Evolutionary conservation across 805 yeast genomes (phyloP).

Genomic region (Kregervanrija fluxuum): DNA sequence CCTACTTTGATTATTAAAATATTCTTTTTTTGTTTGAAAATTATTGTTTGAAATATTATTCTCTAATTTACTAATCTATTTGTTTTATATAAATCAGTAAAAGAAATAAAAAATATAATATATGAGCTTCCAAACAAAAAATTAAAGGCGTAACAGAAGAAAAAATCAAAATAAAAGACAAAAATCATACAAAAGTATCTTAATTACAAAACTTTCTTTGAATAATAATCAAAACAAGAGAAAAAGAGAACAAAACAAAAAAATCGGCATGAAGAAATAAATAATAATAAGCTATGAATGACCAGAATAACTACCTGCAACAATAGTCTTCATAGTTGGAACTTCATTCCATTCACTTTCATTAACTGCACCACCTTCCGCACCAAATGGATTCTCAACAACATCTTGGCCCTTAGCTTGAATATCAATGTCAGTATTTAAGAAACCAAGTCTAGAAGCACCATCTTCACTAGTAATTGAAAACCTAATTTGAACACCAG

Average conservation of each 20-base stretch:
- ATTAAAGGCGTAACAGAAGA: too few species aligned
- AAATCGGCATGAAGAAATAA: background rate
- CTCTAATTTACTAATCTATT: too few species aligned
- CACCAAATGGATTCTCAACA: conserved; percentile 30
- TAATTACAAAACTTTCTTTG: background rate
- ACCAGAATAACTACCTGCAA: conserved; percentile 44
- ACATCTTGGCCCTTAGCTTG: conserved; percentile 19
- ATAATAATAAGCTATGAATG: conserved; percentile 17
- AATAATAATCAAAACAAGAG: background rate
- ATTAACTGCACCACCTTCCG: conserved; percentile 11
- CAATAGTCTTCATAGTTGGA: conserved; percentile 39
- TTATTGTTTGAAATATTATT: too few species aligned
- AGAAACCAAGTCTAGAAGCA: conserved; percentile 35
- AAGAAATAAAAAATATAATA: too few species aligned
- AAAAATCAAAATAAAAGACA: background rate
- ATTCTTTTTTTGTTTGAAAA: too few species aligned
- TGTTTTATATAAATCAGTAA: too few species aligned
- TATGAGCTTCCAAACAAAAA: too few species aligned
- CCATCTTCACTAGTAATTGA: conserved; percentile 37
- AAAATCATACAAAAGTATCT: background rate
- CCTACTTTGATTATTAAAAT: too few species aligned
- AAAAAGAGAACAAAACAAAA: background rate
- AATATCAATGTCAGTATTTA: conserved; percentile 31
- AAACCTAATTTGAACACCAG: conserved; percentile 69
- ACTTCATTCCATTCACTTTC: conserved; percentile 27